These are phyloP conservation scores for Lactarius sanguifluus DNA, from an alignment of 768 basidiomycete genomes.

Conservation along the genomic window DNA sequence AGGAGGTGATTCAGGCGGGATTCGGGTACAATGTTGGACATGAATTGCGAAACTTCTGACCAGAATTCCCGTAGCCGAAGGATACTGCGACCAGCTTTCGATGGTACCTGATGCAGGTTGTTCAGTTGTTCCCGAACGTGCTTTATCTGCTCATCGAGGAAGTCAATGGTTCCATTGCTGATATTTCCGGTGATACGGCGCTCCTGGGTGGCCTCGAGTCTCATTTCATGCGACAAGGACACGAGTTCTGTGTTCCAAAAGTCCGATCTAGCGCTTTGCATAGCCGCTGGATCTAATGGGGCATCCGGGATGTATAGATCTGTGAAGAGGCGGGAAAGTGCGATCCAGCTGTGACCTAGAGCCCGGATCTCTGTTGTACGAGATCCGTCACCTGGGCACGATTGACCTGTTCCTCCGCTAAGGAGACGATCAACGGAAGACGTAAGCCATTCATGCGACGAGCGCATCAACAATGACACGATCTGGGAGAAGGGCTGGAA, in stretches of 20 bases:
- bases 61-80: conserved; percentile 63
- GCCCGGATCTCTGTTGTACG: conserved; percentile 8
- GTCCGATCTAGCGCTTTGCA: conserved; percentile 47
- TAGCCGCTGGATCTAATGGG: conserved; percentile 83
- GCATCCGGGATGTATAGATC: conserved; percentile 77
- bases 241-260: conserved; percentile 46
- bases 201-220: conserved; percentile 58
- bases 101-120: conserved; percentile 35
- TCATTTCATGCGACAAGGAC: conserved; percentile 48
- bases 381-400: conserved; percentile 4
- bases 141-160: conserved; percentile 43
- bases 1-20: conserved; percentile 53
- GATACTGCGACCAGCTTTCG: conserved; percentile 40
- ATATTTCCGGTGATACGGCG: conserved; percentile 53
- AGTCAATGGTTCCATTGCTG: conserved; percentile 47
- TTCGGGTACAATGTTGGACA: conserved; percentile 51
- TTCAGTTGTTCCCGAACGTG: conserved; percentile 36
- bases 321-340: conserved; percentile 57
- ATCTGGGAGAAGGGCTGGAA: conserved; percentile 10
- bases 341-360: conserved; percentile 57
- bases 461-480: conserved; percentile 15
- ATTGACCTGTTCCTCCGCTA: not conserved
- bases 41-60: conserved; percentile 77
- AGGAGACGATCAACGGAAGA: conserved; percentile 15
- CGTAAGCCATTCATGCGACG: conserved; percentile 19